A percentile compares a stretch with the other conserved stretches of the same genome.
Conservation (phyloP, 2,329 filamentous ascomycete genomes). For the Penicillium olsonii region DNA sequence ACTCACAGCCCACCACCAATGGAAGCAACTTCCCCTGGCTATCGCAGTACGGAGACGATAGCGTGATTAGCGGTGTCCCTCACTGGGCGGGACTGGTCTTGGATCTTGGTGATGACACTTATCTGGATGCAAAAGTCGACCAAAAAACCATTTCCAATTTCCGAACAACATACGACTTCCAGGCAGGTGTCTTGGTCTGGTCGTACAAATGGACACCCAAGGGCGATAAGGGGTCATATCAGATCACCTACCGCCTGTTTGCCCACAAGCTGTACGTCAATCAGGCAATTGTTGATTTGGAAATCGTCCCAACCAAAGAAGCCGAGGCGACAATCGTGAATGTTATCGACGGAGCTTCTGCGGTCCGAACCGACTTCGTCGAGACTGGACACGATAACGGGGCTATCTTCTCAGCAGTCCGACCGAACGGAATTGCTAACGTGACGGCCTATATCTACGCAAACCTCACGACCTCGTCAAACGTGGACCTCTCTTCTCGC, state of each 20-base stretch:
- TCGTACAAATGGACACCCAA: constrained; percentile 66
- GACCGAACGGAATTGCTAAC: constrained; percentile 61
- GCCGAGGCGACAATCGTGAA: constrained; percentile 63
- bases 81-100: constrained; percentile 66
- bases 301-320: constrained; percentile 57
- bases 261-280: constrained; percentile 65
- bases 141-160: constrained; percentile 62
- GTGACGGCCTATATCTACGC: constrained; percentile 63
- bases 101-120: constrained; percentile 54
- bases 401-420: constrained; percentile 66
- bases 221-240: constrained; percentile 50
- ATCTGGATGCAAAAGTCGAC: constrained; percentile 63
- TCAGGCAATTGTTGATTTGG: constrained; percentile 61
- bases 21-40: constrained; percentile 69
- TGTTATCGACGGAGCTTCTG: constrained; percentile 66
- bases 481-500: constrained; percentile 46
- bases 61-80: constrained; percentile 69
- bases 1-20: constrained; percentile 60
- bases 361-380: constrained; percentile 63
- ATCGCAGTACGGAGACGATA: constrained; percentile 68
- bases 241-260: constrained; percentile 67
- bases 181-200: constrained; percentile 65
- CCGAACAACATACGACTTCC: constrained; percentile 62
- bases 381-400: constrained; percentile 57
- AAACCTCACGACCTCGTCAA: constrained; percentile 41